phyloP scores from a whole-genome alignment of 192 early-diverging fungal species.

The Physocladia obscura region DNA sequence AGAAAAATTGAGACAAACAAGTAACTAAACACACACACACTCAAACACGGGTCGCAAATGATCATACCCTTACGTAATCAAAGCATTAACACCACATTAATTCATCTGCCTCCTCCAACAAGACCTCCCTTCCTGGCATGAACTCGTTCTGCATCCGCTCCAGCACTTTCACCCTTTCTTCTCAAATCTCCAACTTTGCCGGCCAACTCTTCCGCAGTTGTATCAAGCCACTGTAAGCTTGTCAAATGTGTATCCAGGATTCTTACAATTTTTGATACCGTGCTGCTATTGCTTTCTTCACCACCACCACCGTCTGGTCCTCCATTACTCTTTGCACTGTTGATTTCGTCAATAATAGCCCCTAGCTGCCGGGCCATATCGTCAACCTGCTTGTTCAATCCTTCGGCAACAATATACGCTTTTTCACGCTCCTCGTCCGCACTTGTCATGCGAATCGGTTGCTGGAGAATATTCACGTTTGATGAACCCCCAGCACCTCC shows the following conservation, averaged over 20 bases:
- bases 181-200: conserved; percentile 57
- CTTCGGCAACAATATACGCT: conserved; percentile 82
- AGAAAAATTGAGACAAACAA: no score
- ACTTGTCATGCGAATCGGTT: conserved; percentile 41
- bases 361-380: conserved; percentile 78
- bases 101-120: background rate
- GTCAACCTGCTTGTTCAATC: conserved; percentile 84
- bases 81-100: no score
- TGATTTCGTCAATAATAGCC: conserved; percentile 84
- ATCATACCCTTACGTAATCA: no score
- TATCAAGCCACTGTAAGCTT: conserved; percentile 92
- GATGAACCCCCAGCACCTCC: background rate
- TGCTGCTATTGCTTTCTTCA: conserved; percentile 13
- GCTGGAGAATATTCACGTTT: background rate
- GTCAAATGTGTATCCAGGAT: conserved; percentile 91
- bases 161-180: conserved; percentile 33
- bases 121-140: conserved; percentile 6
- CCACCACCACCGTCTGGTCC: background rate
- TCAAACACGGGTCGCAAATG: no score
- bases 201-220: conserved; percentile 54
- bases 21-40: no score
- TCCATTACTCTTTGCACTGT: conserved; percentile 51
- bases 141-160: conserved; percentile 35
- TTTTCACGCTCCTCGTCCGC: conserved; percentile 86
- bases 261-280: conserved; percentile 75